Conservation (phyloP, 176 grass and related monocot species). For the Carex pumila region DNA sequence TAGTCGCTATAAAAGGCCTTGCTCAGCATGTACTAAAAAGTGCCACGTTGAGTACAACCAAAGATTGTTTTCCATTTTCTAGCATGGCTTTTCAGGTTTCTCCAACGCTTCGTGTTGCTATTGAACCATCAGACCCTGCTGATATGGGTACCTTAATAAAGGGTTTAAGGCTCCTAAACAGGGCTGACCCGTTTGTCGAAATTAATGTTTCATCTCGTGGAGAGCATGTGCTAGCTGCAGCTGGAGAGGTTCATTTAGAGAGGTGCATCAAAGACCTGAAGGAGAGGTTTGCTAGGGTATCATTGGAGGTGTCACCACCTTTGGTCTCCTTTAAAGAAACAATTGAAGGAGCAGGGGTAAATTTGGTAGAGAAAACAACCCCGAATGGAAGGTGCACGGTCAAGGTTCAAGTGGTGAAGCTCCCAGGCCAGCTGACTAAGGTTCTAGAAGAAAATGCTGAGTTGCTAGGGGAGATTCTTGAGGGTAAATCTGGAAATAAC, state of each 20-base stretch:
- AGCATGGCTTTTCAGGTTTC: slow-evolving; percentile 93
- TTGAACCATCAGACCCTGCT: slow-evolving; percentile 69
- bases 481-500: slow-evolving; percentile 54
- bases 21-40: slow-evolving; percentile 82
- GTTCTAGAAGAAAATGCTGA: slow-evolving; percentile 74
- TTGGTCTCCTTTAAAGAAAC: slow-evolving; percentile 90
- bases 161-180: slow-evolving; percentile 79
- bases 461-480: slow-evolving; percentile 53
- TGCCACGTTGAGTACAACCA: slow-evolving; percentile 67
- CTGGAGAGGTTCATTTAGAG: slow-evolving; percentile 86
- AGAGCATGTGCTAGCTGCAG: slow-evolving; percentile 75
- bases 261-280: slow-evolving; percentile 79
- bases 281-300: slow-evolving; percentile 91
- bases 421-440: slow-evolving; percentile 59
- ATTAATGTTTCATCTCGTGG: slow-evolving; percentile 66
- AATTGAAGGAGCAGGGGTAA: slow-evolving; percentile 58
- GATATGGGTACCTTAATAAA: slow-evolving; percentile 54
- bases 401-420: slow-evolving; percentile 66
- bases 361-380: slow-evolving; percentile 60
- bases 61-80: slow-evolving; percentile 75
- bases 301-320: slow-evolving; percentile 66
- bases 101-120: slow-evolving; percentile 80
- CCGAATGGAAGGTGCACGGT: slow-evolving; percentile 72
- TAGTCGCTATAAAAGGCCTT: slow-evolving; percentile 81
- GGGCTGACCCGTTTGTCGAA: slow-evolving; percentile 84